phyloP scores from a whole-genome alignment of 164 flowering plant species.

The Kalanchoe fedtschenkoi region DNA sequence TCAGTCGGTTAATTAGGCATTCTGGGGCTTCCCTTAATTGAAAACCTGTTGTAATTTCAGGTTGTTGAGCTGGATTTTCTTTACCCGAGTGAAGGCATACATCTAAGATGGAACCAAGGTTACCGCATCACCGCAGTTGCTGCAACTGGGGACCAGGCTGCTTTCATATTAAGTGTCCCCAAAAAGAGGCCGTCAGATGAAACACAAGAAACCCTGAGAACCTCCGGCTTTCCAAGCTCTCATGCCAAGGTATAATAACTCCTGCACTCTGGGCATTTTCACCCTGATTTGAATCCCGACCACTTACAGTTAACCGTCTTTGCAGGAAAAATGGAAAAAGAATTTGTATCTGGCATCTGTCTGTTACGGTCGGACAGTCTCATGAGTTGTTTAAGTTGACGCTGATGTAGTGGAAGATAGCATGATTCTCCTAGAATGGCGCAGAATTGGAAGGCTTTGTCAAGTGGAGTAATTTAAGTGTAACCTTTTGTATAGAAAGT shows the following conservation, averaged over 20 bases:
- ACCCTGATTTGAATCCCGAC: no score
- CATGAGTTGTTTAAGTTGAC: background rate
- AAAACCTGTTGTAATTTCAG: constrained; percentile 14
- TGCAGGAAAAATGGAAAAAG: constrained; percentile 24
- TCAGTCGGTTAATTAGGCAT: background rate
- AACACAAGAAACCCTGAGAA: constrained; percentile 69
- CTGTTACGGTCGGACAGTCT: background rate
- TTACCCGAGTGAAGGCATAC: constrained; percentile 79
- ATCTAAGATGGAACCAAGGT: constrained; percentile 57
- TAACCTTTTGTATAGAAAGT: background rate
- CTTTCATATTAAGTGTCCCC: constrained; percentile 57
- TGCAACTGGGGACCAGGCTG: constrained; percentile 65
- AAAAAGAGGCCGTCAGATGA: constrained; percentile 47
- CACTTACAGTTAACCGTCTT: background rate
- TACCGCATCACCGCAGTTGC: constrained; percentile 62
- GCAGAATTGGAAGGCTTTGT: background rate
- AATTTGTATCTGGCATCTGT: background rate
- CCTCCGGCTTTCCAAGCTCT: constrained; percentile 67
- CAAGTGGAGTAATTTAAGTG: background rate
- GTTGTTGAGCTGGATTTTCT: constrained; percentile 77
- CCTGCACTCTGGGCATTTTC: background rate
- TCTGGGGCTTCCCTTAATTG: background rate
- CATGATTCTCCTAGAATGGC: background rate
- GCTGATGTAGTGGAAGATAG: background rate
- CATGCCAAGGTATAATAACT: constrained; percentile 57